Base-by-base conservation (phyloP, 2,329 filamentous ascomycete genomes). In the Monilinia fructigena region DNA sequence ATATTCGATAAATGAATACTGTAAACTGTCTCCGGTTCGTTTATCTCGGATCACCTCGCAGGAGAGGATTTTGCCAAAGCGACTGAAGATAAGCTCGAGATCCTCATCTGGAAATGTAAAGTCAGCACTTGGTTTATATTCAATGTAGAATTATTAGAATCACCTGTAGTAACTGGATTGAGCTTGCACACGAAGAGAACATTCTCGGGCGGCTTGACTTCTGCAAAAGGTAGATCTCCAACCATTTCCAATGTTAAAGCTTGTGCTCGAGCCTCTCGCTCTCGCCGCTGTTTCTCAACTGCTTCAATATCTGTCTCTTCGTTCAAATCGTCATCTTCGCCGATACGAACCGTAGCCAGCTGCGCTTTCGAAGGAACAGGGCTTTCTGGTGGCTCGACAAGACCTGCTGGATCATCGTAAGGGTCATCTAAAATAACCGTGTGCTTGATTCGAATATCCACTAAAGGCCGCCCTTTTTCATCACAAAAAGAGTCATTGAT, bases 1-100 rank as follows among this genome's bases (percentile, higher is more conserved):
- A 74, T 94, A 99, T 77, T 99, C 95, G 74, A 99, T 96, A 73
- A 99, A 99, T 1, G 95, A 93, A 76, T 99, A 99, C 77, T 99
- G 95, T 59, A 99, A 80, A 75, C 92, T 97, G 79, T 99, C 95
- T 4, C 93, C 93, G 0, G 94, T 97, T 74, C 92, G 92, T 76
- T 91, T 91, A 77, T 99, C 95, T 59, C 94, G 85, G 69, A 99
- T 97, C 45, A 99, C 91, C 79, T 99, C 95, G 76, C 95, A 99
- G 56, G 92, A 96, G 31, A 98, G 78, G 53, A 99, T 97, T 75
- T 90, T 94, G 72, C 95, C 95, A 73, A 99, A 99, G 0, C 95
- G 93, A 66, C 92, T 94, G 79, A 99, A 99, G 70, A 99, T 98
- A 70, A 98, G 85, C 76, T 97, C 90, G 56, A 99, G 82, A 76